These are phyloP conservation scores for Fomitopsis palustris DNA, from an alignment of 1,284 basidiomycete species.

Conservation along the genomic window DNA sequence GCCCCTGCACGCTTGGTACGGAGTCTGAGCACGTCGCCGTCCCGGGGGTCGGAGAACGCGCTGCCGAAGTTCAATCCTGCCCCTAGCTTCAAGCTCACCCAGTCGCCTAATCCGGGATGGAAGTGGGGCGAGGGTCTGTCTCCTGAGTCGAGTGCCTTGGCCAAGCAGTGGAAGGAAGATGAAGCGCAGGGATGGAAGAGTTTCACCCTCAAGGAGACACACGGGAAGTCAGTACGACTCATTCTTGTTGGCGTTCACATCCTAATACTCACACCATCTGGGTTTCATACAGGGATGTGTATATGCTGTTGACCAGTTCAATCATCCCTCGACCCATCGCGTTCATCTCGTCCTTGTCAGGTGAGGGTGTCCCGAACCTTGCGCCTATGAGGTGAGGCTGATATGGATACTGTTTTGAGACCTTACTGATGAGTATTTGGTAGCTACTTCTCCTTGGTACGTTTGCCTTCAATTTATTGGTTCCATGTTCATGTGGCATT, in stretches of 20 bases:
- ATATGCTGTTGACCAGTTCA: constrained; percentile 61
- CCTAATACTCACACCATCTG: not conserved
- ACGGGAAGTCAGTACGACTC: constrained; percentile 9
- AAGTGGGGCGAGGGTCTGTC: constrained; percentile 48
- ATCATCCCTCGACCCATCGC: constrained; percentile 72
- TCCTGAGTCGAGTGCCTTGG: constrained; percentile 22
- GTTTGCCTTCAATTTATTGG: not conserved
- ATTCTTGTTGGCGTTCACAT: not conserved
- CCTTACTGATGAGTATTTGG: not conserved
- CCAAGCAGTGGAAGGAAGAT: constrained; percentile 32
- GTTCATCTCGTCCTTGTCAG: constrained; percentile 65
- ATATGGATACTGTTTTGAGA: not conserved
- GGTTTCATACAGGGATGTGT: constrained; percentile 36
- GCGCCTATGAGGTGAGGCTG: constrained; percentile 38
- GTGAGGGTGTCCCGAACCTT: constrained; percentile 55
- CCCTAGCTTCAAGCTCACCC: constrained; percentile 37
- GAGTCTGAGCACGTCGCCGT: constrained; percentile 2
- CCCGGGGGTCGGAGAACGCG: constrained; percentile 2
- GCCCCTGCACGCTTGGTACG: constrained; percentile 7
- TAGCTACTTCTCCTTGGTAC: constrained; percentile 57
- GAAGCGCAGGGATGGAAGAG: constrained; percentile 38
- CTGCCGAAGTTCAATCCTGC: constrained; percentile 30
- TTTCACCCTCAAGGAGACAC: constrained; percentile 15
- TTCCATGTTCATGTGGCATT: not conserved
- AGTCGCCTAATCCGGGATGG: constrained; percentile 52